Base-by-base conservation (phyloP, 2,329 filamentous ascomycete genomes). In the Trichoderma citrinoviride region DNA sequence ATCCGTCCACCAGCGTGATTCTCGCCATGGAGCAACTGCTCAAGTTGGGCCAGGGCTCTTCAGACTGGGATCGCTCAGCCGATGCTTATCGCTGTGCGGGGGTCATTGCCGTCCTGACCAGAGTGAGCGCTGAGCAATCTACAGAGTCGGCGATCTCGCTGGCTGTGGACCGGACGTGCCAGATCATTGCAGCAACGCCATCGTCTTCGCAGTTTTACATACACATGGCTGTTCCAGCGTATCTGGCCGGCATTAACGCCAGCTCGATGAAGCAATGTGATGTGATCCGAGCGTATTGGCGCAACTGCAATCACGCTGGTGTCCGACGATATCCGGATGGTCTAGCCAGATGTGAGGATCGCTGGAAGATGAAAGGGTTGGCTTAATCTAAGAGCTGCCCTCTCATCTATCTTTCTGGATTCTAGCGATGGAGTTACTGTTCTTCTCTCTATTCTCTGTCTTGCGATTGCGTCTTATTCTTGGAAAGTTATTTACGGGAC, bases 161-260 rank as follows among this genome's bases (percentile, higher is more conserved):
- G 0, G 73, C 77, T 0, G 76, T 78, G 2, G 71, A 76, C 40
- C 71, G 73, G 3, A 71, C 75, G 8, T 80, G 78, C n/a, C 64
- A 71, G 2, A 69, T 75, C 0, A 74, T 80, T 1, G 70, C 73
- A 0, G 67, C 69, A 0, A 73, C 74, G 6, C 70, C 74, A 2
- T 65, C 74, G 1, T 71, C 70, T 0, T 80, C 77, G 0, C 71
- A 70, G 6, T 79, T 76, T 65, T 79, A 79, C 65, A 74, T 77
- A 37, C 77, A 80, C 62, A 69, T 80, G 67, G 78, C 77, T 1
- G 73, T 74, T 0, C 71, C 76, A 0, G 76, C 75, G 0, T 79
- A 77, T 53, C 64, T 80, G 3, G 74, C 76, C 0, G 77, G 74
- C 0, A 77, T 78, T 66, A 71, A 77, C 41, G 77, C 76, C 1